phyloP scores from a whole-genome alignment of 768 basidiomycete species.

The Cystobasidium onofrii region DNA sequence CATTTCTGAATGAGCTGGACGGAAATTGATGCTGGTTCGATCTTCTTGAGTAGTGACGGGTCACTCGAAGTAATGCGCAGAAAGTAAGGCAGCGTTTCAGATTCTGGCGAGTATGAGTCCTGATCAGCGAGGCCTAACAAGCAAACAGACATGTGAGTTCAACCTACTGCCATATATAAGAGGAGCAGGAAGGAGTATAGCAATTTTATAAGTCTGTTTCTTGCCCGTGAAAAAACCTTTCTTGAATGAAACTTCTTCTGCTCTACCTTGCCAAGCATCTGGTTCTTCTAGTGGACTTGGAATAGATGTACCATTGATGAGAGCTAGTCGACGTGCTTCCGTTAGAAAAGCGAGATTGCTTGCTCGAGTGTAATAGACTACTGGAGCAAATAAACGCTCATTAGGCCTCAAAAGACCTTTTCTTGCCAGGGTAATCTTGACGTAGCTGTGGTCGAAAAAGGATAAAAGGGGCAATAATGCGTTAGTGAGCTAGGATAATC shows the following conservation, averaged over 20 bases:
- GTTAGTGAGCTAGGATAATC: no score
- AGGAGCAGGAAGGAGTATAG: conserved; percentile 12
- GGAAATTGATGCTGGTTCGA: not conserved
- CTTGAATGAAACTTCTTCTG: not conserved
- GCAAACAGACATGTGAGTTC: not conserved
- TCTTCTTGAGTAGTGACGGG: not conserved
- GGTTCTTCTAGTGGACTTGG: conserved; percentile 22
- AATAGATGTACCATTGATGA: not conserved
- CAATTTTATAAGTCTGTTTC: conserved; percentile 4
- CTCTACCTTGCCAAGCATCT: conserved; percentile 26
- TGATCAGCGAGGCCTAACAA: not conserved
- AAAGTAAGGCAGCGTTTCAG: conserved; percentile 18
- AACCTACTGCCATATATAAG: conserved; percentile 21
- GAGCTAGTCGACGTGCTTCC: not conserved
- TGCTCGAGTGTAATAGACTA: conserved; percentile 31
- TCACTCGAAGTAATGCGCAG: conserved; percentile 8
- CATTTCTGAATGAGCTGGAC: conserved; percentile 8
- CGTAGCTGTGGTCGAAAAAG: not conserved
- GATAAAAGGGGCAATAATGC: no score
- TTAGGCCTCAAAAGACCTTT: conserved; percentile 29
- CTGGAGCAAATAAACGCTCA: conserved; percentile 29
- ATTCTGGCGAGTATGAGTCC: not conserved
- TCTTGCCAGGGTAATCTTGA: conserved; percentile 31
- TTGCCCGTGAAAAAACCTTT: conserved; percentile 25
- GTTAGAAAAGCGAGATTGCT: not conserved